A percentile compares a stretch with the other conserved stretches of the same genome.
Evolutionary conservation across 192 early-diverging fungal genomes (phyloP).

Genomic region (Ramicandelaber brevisporus): DNA sequence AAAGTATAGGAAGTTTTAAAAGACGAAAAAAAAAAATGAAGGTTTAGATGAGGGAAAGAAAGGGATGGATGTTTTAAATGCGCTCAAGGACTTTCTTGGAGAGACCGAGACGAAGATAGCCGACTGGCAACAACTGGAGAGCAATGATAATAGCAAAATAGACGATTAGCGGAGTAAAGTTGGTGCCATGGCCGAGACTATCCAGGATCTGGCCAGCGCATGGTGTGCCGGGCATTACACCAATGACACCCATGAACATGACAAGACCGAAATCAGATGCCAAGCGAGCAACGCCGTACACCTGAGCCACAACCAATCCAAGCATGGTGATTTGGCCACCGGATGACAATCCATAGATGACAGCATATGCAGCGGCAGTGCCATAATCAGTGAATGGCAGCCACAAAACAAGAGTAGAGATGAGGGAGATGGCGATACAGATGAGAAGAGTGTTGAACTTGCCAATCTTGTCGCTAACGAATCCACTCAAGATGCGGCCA

Average conservation of each 20-base stretch:
- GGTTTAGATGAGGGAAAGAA: too few relatives aligned
- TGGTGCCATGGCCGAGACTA: slow-evolving; percentile 10
- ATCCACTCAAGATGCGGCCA: slow-evolving; percentile 7
- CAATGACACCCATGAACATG: slow-evolving; percentile 18
- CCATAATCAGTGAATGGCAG: slow-evolving; percentile 16
- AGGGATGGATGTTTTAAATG: too few relatives aligned
- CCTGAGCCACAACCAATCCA: slow-evolving; percentile 21
- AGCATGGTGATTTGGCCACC: slow-evolving; percentile 23
- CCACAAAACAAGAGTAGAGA: slow-evolving; percentile 11
- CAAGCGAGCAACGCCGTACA: slow-evolving; percentile 23
- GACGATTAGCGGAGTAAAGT: slow-evolving; percentile 11
- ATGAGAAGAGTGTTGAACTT: slow-evolving; percentile 12
- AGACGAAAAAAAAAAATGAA: too few relatives aligned
- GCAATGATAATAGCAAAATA: too few relatives aligned
- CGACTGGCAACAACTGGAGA: too few relatives aligned
- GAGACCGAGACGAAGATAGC: too few relatives aligned
- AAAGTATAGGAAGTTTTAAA: too few relatives aligned
- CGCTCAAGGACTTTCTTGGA: too few relatives aligned
- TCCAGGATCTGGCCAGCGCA: slow-evolving; percentile 22
- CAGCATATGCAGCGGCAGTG: slow-evolving; percentile 14
- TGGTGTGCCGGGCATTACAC: slow-evolving; percentile 20
- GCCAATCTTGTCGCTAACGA: slow-evolving; percentile 12
- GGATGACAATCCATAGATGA: slow-evolving; percentile 25
- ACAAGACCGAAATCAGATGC: slow-evolving; percentile 25
- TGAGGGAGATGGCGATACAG: slow-evolving; percentile 3